Evolutionary conservation across 1,284 basidiomycete genomes (phyloP).

Genomic region (Cryptococcus floricola): DNA sequence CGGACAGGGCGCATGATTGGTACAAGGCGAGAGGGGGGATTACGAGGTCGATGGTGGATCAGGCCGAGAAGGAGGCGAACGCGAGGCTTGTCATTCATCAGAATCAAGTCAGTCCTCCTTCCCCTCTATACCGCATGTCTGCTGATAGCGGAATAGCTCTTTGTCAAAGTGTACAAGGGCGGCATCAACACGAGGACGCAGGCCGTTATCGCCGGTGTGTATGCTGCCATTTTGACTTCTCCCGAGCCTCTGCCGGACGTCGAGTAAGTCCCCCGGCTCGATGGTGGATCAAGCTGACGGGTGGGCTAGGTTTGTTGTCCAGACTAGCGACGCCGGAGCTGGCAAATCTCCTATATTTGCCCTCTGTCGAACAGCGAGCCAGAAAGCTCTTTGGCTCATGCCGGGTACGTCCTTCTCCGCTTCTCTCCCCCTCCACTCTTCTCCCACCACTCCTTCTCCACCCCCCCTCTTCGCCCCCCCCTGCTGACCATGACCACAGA

Average conservation of each 20-base stretch:
- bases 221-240: conserved; percentile 33
- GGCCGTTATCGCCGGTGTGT: conserved; percentile 30
- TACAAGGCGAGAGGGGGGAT: conserved; percentile 35
- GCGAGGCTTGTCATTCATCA: conserved; percentile 40
- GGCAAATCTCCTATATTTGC: conserved; percentile 24
- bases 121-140: background rate
- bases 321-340: conserved; percentile 33
- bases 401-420: conserved; percentile 26
- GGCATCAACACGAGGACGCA: conserved; percentile 31
- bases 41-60: conserved; percentile 31
- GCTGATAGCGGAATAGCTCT: conserved; percentile 26
- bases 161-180: conserved; percentile 36
- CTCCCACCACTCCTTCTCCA: too few relatives aligned
- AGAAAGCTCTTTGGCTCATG: conserved; percentile 39
- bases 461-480: background rate
- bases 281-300: background rate
- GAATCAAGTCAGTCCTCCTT: conserved; percentile 27
- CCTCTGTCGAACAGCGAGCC: conserved; percentile 24
- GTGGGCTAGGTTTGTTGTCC: conserved; percentile 33
- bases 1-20: conserved; percentile 35
- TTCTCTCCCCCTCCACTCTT: too few relatives aligned
- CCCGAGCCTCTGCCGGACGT: conserved; percentile 42
- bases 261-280: conserved; percentile 21
- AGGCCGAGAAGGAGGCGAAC: conserved; percentile 29
- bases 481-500: conserved; percentile 13